phyloP scores from a whole-genome alignment of 2,329 filamentous ascomycete species.

The Pseudocercospora crystallina region DNA sequence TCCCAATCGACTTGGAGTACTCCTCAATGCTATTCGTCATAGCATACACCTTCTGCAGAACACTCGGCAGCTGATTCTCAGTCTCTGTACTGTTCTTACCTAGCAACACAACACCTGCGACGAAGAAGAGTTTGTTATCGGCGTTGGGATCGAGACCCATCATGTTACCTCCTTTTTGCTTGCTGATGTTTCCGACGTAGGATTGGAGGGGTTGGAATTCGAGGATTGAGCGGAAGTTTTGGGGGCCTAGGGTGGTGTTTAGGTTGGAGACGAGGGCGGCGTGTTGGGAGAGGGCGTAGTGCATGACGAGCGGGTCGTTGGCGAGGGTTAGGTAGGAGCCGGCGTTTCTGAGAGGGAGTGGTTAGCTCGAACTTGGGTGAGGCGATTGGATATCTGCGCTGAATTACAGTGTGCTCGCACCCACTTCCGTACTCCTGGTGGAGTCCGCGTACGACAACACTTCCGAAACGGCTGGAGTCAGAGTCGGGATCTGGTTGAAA shows the following conservation, averaged over 20 bases:
- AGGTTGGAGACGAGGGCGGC: neutral
- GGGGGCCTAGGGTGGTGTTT: neutral
- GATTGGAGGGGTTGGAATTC: neutral
- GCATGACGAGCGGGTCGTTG: neutral
- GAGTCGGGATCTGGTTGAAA: neutral
- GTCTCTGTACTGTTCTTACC: neutral
- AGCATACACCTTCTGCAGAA: neutral
- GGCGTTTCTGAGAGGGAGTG: neutral
- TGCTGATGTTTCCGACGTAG: neutral
- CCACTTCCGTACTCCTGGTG: neutral
- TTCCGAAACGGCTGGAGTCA: neutral
- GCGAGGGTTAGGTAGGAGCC: neutral
- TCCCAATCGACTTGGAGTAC: conserved; percentile 2
- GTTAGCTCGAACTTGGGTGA: neutral
- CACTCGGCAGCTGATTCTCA: neutral
- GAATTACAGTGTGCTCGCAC: neutral
- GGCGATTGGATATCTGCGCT: too few relatives aligned
- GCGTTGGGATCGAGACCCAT: neutral
- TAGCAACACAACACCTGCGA: neutral
- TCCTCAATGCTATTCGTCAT: conserved; percentile 5
- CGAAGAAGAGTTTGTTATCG: neutral
- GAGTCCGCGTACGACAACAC: too few relatives aligned
- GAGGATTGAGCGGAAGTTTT: neutral
- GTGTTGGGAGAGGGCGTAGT: neutral
- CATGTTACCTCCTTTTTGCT: neutral